Conservation (phyloP, 2,329 filamentous ascomycete species). For the Knufia fluminis region DNA sequence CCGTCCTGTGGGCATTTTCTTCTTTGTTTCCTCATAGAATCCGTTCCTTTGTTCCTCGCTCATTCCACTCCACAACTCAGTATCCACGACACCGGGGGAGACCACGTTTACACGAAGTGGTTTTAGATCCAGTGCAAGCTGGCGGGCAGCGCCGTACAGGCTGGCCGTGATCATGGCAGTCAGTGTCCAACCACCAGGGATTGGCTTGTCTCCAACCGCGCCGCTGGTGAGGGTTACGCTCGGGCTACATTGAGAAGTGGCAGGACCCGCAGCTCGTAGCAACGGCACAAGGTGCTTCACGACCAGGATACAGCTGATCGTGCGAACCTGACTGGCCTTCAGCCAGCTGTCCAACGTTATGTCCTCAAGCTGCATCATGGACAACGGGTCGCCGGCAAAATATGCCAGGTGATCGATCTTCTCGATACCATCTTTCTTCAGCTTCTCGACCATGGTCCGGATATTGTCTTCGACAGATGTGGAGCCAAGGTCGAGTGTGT, state of each 20-base stretch:
- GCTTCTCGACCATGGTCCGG: conserved; percentile 27
- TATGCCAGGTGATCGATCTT: conserved; percentile 49
- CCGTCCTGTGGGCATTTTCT: conserved; percentile 24
- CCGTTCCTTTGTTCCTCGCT: conserved; percentile 22
- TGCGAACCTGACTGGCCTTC: conserved; percentile 41
- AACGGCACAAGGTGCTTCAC: conserved; percentile 40
- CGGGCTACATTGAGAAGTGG: conserved; percentile 23
- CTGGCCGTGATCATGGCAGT: conserved; percentile 42
- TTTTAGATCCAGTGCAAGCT: conserved; percentile 53
- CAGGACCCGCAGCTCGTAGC: conserved; percentile 30
- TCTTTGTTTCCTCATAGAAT: conserved; percentile 17
- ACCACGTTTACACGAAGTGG: conserved; percentile 57
- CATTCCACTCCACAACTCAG: conserved; percentile 34
- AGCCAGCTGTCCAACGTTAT: conserved; percentile 34
- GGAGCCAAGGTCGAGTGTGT: conserved; percentile 41
- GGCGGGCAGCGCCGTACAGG: conserved; percentile 44
- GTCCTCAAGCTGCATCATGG: conserved; percentile 33
- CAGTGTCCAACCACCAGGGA: conserved; percentile 41
- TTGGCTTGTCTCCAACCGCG: conserved; percentile 42
- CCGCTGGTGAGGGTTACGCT: conserved; percentile 52
- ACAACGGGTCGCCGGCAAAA: conserved; percentile 45
- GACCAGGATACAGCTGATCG: conserved; percentile 43
- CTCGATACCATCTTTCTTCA: conserved; percentile 25
- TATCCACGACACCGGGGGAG: conserved; percentile 45
- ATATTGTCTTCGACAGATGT: conserved; percentile 41